These are phyloP conservation scores for Yamadazyma sp. DNA, from an alignment of 805 yeast genomes.

Conservation along the genomic window DNA sequence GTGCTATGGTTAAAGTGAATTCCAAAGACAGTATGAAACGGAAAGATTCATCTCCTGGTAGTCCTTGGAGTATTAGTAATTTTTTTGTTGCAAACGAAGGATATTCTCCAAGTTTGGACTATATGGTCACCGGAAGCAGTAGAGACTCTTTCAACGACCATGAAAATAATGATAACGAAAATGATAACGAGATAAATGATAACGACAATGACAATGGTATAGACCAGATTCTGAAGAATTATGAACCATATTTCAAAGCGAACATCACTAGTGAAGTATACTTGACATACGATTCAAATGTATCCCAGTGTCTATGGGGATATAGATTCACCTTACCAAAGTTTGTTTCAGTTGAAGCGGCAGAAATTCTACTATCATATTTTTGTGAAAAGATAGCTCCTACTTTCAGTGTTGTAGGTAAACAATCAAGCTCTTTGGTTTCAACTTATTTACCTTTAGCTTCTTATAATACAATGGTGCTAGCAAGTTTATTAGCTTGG, in stretches of 20 bases:
- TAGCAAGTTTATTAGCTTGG: slow-evolving; percentile 3
- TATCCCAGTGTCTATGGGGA: slow-evolving; percentile 1
- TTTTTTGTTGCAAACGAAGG: background rate
- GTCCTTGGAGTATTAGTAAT: background rate
- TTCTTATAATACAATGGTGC: slow-evolving; percentile 3
- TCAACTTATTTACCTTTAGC: slow-evolving; percentile 7
- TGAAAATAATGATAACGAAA: no score
- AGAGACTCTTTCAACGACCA: no score
- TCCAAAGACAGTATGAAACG: no score
- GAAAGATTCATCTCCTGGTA: no score
- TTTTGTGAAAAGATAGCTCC: no score
- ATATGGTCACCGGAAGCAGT: background rate
- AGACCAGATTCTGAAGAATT: background rate
- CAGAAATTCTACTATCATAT: no score
- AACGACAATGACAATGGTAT: background rate
- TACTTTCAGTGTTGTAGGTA: slow-evolving; percentile 3
- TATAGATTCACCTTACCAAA: no score
- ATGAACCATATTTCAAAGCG: slow-evolving; percentile 1
- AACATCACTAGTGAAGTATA: slow-evolving; percentile 2
- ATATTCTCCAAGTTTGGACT: background rate
- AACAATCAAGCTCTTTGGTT: slow-evolving; percentile 4
- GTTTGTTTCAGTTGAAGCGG: no score
- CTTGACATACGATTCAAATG: slow-evolving; percentile 1
- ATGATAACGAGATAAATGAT: no score
- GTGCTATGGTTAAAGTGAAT: no score